These are phyloP conservation scores for Hypoxylon sp. DNA, from an alignment of 2,329 filamentous ascomycete species.

Conservation along the genomic window DNA sequence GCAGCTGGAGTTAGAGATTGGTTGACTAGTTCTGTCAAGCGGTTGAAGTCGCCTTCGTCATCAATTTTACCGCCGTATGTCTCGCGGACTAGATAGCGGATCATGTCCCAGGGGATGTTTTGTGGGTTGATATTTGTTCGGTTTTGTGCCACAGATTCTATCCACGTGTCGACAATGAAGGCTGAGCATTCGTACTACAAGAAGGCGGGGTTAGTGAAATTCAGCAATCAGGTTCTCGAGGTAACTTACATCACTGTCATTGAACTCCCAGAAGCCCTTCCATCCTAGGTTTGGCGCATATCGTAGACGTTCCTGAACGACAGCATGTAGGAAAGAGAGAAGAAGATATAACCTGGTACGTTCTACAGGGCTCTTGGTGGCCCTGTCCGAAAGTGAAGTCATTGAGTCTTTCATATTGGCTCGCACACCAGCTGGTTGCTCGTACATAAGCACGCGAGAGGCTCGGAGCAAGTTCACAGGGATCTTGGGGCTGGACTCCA, in stretches of 20 bases:
- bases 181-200: conserved; percentile 93
- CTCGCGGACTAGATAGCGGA: conserved; percentile 89
- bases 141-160: conserved; percentile 84
- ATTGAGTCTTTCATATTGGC: conserved; percentile 99
- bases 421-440: conserved; percentile 95
- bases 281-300: conserved; percentile 95
- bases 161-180: conserved; percentile 95
- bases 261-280: conserved; percentile 99
- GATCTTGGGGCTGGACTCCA: conserved; percentile 97
- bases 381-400: conserved; percentile 81
- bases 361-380: conserved; percentile 88
- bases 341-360: conserved; percentile 90
- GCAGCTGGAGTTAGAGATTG: conserved; percentile 87
- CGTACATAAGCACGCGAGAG: conserved; percentile 95
- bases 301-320: conserved; percentile 92
- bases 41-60: conserved; percentile 84
- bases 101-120: conserved; percentile 97
- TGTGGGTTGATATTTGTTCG: conserved; percentile 93
- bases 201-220: conserved; percentile 10
- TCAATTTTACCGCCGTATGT: conserved; percentile 99
- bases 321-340: conserved; percentile 93
- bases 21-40: conserved; percentile 80
- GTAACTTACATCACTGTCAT: conserved; percentile 93
- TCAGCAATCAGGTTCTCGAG: conserved; percentile 1
- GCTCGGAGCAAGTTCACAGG: conserved; percentile 95